Percentiles rank a stretch among this genome's conserved stretches.
Conservation (phyloP, 306 rosid species). For the Cyclanthera cordifolia region DNA sequence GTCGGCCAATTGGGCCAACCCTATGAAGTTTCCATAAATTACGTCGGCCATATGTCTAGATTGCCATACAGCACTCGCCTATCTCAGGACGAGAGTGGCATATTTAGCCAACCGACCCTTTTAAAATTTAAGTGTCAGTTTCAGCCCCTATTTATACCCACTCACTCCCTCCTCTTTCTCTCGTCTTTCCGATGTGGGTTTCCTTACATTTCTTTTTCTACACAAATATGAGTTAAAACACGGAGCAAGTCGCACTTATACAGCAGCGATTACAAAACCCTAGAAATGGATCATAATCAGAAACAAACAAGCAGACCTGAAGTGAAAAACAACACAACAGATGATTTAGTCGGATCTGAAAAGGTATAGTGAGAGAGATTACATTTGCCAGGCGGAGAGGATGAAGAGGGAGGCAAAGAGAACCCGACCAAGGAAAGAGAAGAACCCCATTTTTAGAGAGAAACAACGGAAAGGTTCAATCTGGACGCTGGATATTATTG, state of each 20-base stretch:
- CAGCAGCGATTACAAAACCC: background rate
- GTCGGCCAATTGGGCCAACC: conserved; percentile 11
- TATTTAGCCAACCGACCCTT: conserved; percentile 90
- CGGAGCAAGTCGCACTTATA: background rate
- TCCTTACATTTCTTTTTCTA: background rate
- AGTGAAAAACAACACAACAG: background rate
- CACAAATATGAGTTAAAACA: background rate
- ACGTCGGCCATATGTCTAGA: conserved; percentile 88
- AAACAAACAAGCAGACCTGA: conserved; percentile 2
- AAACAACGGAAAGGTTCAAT: background rate
- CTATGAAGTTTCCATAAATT: conserved; percentile 38
- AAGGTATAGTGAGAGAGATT: background rate
- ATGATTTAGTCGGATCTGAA: background rate
- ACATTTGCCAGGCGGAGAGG: no score
- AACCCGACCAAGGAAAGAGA: conserved; percentile 29
- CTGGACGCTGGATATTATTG: background rate
- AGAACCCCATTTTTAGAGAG: conserved; percentile 43
- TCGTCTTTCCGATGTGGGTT: conserved; percentile 18
- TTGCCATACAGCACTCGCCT: conserved; percentile 69
- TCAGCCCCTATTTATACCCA: background rate
- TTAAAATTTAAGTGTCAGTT: background rate
- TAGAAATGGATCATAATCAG: background rate
- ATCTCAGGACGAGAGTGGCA: conserved; percentile 43
- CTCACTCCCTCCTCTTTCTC: no score
- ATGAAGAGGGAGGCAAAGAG: no score